Percentiles rank a stretch among this genome's conserved stretches.
These are phyloP conservation scores for Russula emetica DNA, from an alignment of 768 basidiomycete genomes.

Conservation along the genomic window DNA sequence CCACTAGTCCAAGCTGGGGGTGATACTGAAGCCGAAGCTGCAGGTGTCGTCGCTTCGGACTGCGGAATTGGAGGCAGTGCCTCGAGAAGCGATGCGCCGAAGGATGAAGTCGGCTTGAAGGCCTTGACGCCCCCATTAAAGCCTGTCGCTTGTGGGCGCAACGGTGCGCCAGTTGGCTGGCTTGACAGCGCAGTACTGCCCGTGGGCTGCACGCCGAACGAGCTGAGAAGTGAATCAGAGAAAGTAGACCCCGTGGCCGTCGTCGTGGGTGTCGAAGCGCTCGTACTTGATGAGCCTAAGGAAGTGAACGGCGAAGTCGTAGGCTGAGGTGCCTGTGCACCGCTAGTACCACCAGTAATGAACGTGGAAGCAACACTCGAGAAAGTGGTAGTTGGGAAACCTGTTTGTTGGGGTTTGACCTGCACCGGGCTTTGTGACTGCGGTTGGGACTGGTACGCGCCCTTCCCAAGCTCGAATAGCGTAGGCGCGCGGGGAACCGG, in stretches of 20 bases:
- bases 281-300: constrained; percentile 7
- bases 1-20: background rate
- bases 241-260: constrained; percentile 44
- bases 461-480: constrained; percentile 58
- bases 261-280: constrained; percentile 28
- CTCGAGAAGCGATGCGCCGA: constrained; percentile 49
- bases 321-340: constrained; percentile 19
- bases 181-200: constrained; percentile 39
- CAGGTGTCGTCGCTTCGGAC: constrained; percentile 48
- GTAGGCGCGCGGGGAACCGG: constrained; percentile 76
- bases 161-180: constrained; percentile 31
- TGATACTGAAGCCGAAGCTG: background rate
- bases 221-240: constrained; percentile 46
- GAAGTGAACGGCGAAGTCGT: constrained; percentile 28
- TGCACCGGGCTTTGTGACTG: constrained; percentile 9
- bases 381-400: constrained; percentile 38
- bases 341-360: constrained; percentile 40
- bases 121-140: constrained; percentile 46
- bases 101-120: constrained; percentile 52
- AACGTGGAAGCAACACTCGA: constrained; percentile 74
- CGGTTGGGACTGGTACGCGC: constrained; percentile 18
- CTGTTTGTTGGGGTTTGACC: constrained; percentile 28
- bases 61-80: constrained; percentile 65
- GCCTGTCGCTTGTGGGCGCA: constrained; percentile 44
- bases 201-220: constrained; percentile 50